Conservation (phyloP, 805 yeast species). For the Metschnikowia colocasiae region DNA sequence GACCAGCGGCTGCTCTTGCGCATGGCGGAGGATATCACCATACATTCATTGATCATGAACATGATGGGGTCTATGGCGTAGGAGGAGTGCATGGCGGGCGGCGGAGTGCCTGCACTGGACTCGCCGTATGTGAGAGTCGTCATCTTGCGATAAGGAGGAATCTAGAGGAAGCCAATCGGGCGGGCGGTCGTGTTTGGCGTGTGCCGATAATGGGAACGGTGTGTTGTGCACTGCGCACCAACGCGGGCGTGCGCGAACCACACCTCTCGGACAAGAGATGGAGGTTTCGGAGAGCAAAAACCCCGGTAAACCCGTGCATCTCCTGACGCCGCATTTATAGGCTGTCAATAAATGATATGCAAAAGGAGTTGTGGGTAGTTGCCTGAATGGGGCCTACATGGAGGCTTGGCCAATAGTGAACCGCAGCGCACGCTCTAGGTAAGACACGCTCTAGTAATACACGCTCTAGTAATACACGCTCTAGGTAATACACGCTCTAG, state of each 20-base stretch:
- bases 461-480: too few species aligned
- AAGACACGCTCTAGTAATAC: too few species aligned
- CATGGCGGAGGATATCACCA: slow-evolving; percentile 83
- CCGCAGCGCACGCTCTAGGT: too few species aligned
- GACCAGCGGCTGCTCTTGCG: slow-evolving; percentile 65
- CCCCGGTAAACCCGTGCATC: too few species aligned
- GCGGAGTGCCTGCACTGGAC: neutral
- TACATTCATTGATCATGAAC: slow-evolving; percentile 84
- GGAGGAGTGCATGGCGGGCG: neutral
- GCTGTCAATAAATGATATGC: too few species aligned
- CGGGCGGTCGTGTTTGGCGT: neutral
- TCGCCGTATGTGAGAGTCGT: neutral
- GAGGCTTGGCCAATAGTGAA: too few species aligned
- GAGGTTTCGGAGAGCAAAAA: too few species aligned
- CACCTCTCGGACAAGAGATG: neutral
- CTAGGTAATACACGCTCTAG: too few species aligned
- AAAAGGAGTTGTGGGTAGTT: too few species aligned
- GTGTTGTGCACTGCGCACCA: slow-evolving; percentile 6
- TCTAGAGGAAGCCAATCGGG: neutral
- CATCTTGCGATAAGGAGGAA: neutral
- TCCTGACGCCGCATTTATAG: too few species aligned
- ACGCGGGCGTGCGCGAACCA: slow-evolving; percentile 4
- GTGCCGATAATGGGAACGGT: neutral
- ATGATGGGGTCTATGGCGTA: slow-evolving; percentile 70
- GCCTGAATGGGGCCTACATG: too few species aligned